Conservation (phyloP, 495 filamentous ascomycete species). For the Penicillium cosmopolitanum region DNA sequence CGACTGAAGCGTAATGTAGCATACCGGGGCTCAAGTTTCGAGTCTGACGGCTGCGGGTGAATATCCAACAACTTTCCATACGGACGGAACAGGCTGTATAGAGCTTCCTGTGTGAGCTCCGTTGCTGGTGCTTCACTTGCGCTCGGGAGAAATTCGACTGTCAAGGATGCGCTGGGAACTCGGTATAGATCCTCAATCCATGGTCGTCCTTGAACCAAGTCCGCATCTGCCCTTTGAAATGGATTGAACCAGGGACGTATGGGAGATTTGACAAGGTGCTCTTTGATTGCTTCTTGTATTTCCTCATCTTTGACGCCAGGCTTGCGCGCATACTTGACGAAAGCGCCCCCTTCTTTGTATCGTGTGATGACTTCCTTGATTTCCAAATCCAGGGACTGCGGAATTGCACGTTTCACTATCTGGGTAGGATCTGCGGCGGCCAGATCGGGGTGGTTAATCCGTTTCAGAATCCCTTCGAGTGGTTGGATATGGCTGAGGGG, state of each 20-base stretch:
- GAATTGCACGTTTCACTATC: constrained; percentile 65
- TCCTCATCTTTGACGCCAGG: constrained; percentile 53
- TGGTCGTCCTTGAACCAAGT: constrained; percentile 77
- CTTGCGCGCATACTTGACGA: constrained; percentile 80
- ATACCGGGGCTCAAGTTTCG: constrained; percentile 78
- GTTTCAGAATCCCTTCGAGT: constrained; percentile 63
- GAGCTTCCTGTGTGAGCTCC: constrained; percentile 82
- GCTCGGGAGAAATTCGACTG: constrained; percentile 81
- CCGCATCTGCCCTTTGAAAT: constrained; percentile 67
- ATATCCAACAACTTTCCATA: constrained; percentile 92
- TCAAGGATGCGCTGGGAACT: constrained; percentile 72
- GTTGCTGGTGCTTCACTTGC: constrained; percentile 63
- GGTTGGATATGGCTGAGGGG: constrained; percentile 61
- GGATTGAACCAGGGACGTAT: constrained; percentile 91
- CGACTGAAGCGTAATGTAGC: constrained; percentile 75
- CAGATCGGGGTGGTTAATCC: constrained; percentile 60
- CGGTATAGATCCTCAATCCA: constrained; percentile 95
- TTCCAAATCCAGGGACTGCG: constrained; percentile 59
- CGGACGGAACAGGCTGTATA: constrained; percentile 85
- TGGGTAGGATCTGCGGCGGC: constrained; percentile 65
- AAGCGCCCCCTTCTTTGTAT: constrained; percentile 90
- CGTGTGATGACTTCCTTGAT: constrained; percentile 80
- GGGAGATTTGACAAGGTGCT: constrained; percentile 65
- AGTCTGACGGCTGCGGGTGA: constrained; percentile 73
- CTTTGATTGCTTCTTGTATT: constrained; percentile 58